phyloP scores from a whole-genome alignment of 768 basidiomycete genomes.

The Leccinum subtestaceum region DNA sequence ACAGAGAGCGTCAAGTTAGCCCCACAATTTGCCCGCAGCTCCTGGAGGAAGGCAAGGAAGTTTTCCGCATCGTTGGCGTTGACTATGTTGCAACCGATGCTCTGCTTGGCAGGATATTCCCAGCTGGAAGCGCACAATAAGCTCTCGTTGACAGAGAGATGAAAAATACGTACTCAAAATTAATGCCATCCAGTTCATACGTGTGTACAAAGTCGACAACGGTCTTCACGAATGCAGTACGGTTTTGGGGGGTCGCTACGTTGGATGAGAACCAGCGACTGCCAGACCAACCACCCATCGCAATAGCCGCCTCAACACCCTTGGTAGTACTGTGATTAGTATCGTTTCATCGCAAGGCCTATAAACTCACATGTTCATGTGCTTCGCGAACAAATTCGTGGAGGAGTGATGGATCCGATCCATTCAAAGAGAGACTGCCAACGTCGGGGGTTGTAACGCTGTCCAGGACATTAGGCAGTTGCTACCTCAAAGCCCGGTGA shows the following conservation, averaged over 20 bases:
- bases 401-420: constrained; percentile 48
- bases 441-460: constrained; percentile 37
- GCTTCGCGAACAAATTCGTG: constrained; percentile 54
- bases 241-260: constrained; percentile 49
- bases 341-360: background rate
- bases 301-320: constrained; percentile 54
- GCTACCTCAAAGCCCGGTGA: background rate
- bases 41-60: constrained; percentile 71
- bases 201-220: constrained; percentile 43
- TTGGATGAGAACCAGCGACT: constrained; percentile 59
- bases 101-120: constrained; percentile 75
- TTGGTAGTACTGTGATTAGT: constrained; percentile 22
- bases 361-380: constrained; percentile 32
- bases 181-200: constrained; percentile 58
- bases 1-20: constrained; percentile 63
- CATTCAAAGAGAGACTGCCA: constrained; percentile 30
- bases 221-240: constrained; percentile 63
- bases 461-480: background rate
- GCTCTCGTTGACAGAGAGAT: background rate
- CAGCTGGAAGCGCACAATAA: constrained; percentile 50
- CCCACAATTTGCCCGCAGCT: constrained; percentile 53
- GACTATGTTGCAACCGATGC: constrained; percentile 69
- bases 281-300: constrained; percentile 74
- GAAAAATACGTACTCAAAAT: constrained; percentile 24
- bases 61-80: constrained; percentile 63